Base-by-base conservation (phyloP, 1,284 basidiomycete genomes). In the Malassezia restricta region DNA sequence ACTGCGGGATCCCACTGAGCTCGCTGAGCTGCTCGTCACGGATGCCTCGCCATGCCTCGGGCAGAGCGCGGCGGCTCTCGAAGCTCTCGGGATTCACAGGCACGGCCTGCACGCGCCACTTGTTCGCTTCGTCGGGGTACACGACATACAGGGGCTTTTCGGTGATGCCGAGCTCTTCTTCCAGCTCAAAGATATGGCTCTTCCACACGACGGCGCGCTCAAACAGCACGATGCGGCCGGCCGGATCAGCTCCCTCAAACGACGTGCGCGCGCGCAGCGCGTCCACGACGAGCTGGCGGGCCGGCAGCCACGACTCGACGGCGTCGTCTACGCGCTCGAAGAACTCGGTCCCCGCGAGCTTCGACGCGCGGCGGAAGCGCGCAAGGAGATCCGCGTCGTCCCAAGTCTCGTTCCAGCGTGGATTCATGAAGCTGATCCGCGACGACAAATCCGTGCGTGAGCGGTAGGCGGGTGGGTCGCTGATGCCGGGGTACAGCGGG, bases 51-150 rank as follows among this genome's bases (percentile, higher is more conserved):
- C 94, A 98, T 5, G 75, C 77, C 74, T 95, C 89, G 1, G 94
- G 92, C 35, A 98, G 77, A 1, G 88, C 82, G 74, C 92, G 94
- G 41, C 94, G 81, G 74, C 84, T 90, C 70, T 84, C 81, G 68
- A 98, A 98, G 66, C 84, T 86, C 65, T 87, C 85, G 3, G 84
- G 77, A 1, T 82, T 79, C 46, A 84, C 77, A 12, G 92, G 86
- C 12, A 98, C 87, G 12, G 90, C 90, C 73, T 96, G 92, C 43
- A 98, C 77, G 43, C 94, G 83, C 92, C 92, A 98, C 69, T 83
- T 87, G 30, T 67, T 64, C 8, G 61, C 56, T 68, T 98, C 92
- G 48, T 73, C 70, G 3, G 88, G 87, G 74, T 96, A 98, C 51
- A 98, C 77, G 51, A 92, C 80, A 72, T 96, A 98, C 43, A 87